Evolutionary conservation across 192 early-diverging fungal species (phyloP).

Genomic region (Coemansia sp.): DNA sequence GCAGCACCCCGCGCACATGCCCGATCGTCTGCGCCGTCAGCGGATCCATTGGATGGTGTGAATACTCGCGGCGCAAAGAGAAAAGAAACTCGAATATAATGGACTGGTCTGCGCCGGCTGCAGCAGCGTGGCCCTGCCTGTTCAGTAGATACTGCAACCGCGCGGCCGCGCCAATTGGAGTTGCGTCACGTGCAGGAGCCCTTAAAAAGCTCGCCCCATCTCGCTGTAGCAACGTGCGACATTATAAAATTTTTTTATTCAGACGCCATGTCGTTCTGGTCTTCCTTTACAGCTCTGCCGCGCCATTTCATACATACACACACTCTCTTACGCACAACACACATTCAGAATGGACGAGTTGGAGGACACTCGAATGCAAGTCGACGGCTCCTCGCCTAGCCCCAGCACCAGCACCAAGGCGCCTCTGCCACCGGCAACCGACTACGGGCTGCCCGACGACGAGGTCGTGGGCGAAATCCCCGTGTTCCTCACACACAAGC

Average conservation of each 20-base stretch:
- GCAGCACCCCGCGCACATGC: no score
- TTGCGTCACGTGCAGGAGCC: neutral
- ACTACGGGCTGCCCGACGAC: conserved; percentile 55
- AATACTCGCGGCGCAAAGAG: neutral
- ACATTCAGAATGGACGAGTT: neutral
- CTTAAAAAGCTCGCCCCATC: neutral
- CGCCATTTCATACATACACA: no score
- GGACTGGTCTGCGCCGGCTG: no score
- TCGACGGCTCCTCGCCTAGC: neutral
- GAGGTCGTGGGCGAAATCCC: conserved; percentile 72
- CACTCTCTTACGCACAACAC: no score
- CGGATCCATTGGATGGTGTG: no score
- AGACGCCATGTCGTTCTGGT: no score
- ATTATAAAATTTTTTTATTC: no score
- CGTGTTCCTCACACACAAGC: conserved; percentile 69
- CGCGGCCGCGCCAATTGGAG: neutral
- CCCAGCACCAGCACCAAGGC: no score
- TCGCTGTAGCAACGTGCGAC: neutral
- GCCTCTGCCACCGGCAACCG: conserved; percentile 15
- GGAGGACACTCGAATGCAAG: conserved; percentile 2
- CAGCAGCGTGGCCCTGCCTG: no score
- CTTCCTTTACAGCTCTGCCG: no score
- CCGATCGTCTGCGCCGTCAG: no score
- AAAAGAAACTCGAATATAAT: neutral
- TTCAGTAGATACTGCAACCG: no score